These are phyloP conservation scores for Entonaema liquescens DNA, from an alignment of 495 filamentous ascomycete genomes.

Conservation along the genomic window DNA sequence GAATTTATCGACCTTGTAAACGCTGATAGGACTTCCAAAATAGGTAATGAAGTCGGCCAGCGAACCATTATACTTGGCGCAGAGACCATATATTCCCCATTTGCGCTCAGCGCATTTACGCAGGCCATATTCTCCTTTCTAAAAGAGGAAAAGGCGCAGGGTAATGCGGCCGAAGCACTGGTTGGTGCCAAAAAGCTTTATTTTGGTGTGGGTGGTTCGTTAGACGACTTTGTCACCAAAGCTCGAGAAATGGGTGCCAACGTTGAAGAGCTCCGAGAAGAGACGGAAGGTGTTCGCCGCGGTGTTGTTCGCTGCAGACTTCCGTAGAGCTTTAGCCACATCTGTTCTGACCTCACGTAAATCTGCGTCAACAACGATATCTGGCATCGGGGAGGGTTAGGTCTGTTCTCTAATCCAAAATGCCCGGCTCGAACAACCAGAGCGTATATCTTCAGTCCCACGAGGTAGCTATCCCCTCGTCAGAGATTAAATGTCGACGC, in stretches of 20 bases:
- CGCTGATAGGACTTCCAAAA: constrained; percentile 31
- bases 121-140: constrained; percentile 74
- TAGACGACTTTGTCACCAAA: constrained; percentile 82
- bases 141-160: constrained; percentile 56
- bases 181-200: constrained; percentile 93
- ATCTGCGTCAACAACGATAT: neutral
- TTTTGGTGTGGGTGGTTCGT: constrained; percentile 93
- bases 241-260: constrained; percentile 63
- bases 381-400: neutral
- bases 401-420: neutral
- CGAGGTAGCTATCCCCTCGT: neutral
- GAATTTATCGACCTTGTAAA: constrained; percentile 69
- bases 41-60: neutral
- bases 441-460: neutral
- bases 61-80: constrained; percentile 76
- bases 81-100: constrained; percentile 94
- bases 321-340: neutral
- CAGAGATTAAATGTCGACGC: neutral
- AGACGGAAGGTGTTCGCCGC: constrained; percentile 65
- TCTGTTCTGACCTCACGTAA: neutral
- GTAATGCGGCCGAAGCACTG: constrained; percentile 66
- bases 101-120: constrained; percentile 75
- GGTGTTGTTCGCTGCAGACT: constrained; percentile 60
- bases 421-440: neutral
- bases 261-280: constrained; percentile 69